Evolutionary conservation across 805 yeast genomes (phyloP), one percentile per base, ranked within the genome.

Genomic region (Wickerhamiella qilinensis): DNA sequence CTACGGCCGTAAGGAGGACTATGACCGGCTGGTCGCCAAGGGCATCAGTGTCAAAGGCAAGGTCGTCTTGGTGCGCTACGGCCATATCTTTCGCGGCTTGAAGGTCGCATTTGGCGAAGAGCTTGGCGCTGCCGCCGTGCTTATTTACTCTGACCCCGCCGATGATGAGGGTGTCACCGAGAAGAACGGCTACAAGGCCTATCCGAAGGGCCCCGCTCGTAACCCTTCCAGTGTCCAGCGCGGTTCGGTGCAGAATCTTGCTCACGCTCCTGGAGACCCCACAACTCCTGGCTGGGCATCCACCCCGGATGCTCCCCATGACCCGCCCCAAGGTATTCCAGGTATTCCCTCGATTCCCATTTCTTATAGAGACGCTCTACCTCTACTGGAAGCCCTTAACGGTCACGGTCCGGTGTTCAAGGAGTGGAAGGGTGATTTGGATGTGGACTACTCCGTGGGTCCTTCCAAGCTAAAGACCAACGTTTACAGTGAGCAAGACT

Each of bases 51-150:
- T 77, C 28, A 51, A 55, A 24, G 83, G 71, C 17, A 72, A 73
- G 44, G 69, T 80, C 38, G 86, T 75, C 8, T 62, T 80, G 42
- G 73, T 68, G 4, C 66, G 84, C 43, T 79, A 80, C 49, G 86
- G 85, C 35, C 55, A 53, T 6, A 65, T 75, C 12, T 77, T 72
- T 60, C 65, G 91, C 25, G 91, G 91, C 14, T 63, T 79, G 45
- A 80, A 80, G 52, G 81, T 81, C 37, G 73, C 75, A 51, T 74
- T 75, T 54, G 91, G 88, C 14, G 78, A 80, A 56, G 77, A 77
- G 33, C 59, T 61, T 22, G 86, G 85, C 22, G 79, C 79, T 25
- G 55, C 60, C 38, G 91, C 77, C 25, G 85, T 72, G 3, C 53
- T 80, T 14, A 60, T 80, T 22, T 80, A 74, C 53, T 62, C 79